phyloP scores from a whole-genome alignment of 306 rosid genomes.

The Dryas drummondii region DNA sequence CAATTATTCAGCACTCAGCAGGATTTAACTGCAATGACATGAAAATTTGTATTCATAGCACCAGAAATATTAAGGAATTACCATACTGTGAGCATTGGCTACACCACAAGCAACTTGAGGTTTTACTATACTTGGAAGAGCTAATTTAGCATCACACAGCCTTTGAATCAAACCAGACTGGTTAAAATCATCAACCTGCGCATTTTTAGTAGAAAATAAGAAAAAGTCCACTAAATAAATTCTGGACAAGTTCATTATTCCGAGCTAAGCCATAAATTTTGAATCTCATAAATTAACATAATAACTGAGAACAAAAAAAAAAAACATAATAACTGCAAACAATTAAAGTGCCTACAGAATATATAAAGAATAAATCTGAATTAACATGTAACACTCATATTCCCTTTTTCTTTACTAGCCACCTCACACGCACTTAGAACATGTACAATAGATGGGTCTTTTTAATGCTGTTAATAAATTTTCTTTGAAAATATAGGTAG shows the following conservation, averaged over 20 bases:
- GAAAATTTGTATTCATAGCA: not conserved
- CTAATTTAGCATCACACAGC: constrained; percentile 56
- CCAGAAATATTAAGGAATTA: constrained; percentile 23
- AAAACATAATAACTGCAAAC: not conserved
- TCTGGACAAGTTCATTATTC: not conserved
- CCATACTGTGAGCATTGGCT: constrained; percentile 81
- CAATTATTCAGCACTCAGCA: not conserved
- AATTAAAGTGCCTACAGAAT: not conserved
- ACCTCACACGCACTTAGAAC: too few relatives aligned
- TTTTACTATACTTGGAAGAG: constrained; percentile 83
- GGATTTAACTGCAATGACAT: not conserved
- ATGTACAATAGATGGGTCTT: too few relatives aligned
- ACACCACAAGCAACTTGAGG: constrained; percentile 97
- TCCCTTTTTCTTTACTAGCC: too few relatives aligned
- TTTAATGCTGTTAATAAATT: too few relatives aligned
- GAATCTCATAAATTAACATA: not conserved
- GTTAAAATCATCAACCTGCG: constrained; percentile 58
- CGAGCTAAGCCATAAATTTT: not conserved
- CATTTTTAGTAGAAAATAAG: not conserved
- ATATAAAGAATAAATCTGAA: not conserved
- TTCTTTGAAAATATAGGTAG: too few relatives aligned
- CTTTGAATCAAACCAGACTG: constrained; percentile 44
- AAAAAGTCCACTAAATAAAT: not conserved
- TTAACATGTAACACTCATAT: too few relatives aligned
- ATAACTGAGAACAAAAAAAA: not conserved